Base-by-base conservation (phyloP, 768 basidiomycete species). In the Neoboletus subvelutipes region DNA sequence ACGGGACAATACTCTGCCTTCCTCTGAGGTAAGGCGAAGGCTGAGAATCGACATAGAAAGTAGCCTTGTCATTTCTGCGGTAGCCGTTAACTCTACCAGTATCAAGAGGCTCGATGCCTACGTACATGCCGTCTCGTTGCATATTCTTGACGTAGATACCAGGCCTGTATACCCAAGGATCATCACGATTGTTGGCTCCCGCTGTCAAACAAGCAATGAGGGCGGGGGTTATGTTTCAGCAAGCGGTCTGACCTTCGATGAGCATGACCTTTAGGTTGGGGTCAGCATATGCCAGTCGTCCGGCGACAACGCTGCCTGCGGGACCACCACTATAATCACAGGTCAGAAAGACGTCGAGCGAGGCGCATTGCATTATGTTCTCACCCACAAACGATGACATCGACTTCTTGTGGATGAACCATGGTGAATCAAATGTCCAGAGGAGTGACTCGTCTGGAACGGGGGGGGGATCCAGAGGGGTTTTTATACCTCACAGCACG, bases 211-310 rank as follows among this genome's bases (percentile, higher is more conserved):
- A 37, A 60, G 24, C 8, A 1, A 22, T 37, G 28, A 36, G 46
- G 51, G 15, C 22, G 28, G 33, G 20, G 41, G 18, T 40, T 33
- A 29, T n/a, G 15, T 20, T 13, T 45, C 6, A 58, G 33, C 43
- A 22, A 40, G 10, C 11, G 18, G 24, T 31, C 69, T 22, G 53
- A 82, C 85, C 87, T 76, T 88, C 87, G 56, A 88, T 83, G 63
- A 89, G 80, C 84, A 88, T 85, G 56, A 89, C 86, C 68, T 88
- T 86, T 54, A 89, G 70, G 64, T 75, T 87, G 26, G 86, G 85
- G 71, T 88, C 87, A 39, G 86, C 85, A 63, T 83, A 85, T 0
- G 87, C 87, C 51, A 89, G 72, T 54, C 87, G 78, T 52, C 87
- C 87, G 13, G 87, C 87, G 29, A 83, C 80, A 50, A 86, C 86